A percentile compares a stretch with the other conserved stretches of the same genome.
These are phyloP conservation scores for Aspergillus spinulosporus DNA, from an alignment of 2,329 filamentous ascomycete species.

Conservation along the genomic window DNA sequence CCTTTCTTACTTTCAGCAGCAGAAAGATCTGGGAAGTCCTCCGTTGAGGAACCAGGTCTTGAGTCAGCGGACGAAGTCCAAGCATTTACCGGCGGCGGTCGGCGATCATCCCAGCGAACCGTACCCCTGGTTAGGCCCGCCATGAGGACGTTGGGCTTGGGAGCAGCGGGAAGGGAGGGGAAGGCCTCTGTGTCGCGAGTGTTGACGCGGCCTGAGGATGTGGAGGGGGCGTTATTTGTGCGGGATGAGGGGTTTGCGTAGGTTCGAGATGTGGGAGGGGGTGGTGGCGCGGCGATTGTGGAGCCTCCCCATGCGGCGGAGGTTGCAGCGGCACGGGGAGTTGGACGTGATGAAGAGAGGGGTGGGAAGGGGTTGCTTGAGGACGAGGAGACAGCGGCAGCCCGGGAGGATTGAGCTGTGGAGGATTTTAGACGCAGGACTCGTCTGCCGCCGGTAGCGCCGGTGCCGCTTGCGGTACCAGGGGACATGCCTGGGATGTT, in stretches of 20 bases:
- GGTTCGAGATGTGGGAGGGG: slow-evolving; percentile 24
- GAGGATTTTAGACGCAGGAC: slow-evolving; percentile 69
- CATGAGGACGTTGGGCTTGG: slow-evolving; percentile 64
- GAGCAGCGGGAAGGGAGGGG: slow-evolving; percentile 76
- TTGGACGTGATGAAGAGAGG: slow-evolving; percentile 34
- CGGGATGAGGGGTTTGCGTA: slow-evolving; percentile 31
- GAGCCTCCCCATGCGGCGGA: slow-evolving; percentile 28
- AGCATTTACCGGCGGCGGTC: slow-evolving; percentile 36
- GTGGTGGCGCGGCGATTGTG: slow-evolving; percentile 25
- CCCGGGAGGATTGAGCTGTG: slow-evolving; percentile 66
- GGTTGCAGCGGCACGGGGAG: slow-evolving; percentile 22
- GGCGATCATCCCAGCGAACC: slow-evolving; percentile 46
- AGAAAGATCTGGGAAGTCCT: slow-evolving; percentile 23
- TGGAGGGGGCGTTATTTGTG: slow-evolving; percentile 18
- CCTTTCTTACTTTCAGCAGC: slow-evolving; percentile 35
- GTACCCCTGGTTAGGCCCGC: slow-evolving; percentile 49
- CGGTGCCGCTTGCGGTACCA: slow-evolving; percentile 57
- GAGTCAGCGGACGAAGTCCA: slow-evolving; percentile 37
- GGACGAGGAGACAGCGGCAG: slow-evolving; percentile 50
- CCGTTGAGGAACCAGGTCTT: slow-evolving; percentile 25
- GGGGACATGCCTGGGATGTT: slow-evolving; percentile 59
- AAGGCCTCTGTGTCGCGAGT: slow-evolving; percentile 62
- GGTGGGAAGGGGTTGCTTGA: slow-evolving; percentile 50
- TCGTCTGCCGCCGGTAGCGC: slow-evolving; percentile 61
- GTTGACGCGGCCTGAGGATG: slow-evolving; percentile 26